phyloP scores from a whole-genome alignment of 225 moss, liverwort and hornwort genomes.

The Physcomitrium patens region DNA sequence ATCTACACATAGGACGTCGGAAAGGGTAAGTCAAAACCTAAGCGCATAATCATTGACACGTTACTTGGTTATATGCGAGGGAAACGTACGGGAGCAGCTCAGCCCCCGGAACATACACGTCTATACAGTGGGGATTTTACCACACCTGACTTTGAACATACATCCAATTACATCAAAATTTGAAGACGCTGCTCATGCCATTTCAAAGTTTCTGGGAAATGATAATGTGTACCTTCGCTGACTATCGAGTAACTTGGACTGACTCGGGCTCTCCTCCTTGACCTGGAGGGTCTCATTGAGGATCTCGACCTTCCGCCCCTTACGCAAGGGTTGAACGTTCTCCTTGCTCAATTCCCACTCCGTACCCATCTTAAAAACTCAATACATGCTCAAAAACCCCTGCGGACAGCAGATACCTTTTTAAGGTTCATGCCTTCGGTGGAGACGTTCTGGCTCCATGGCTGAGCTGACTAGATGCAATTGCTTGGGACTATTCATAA shows the following conservation, averaged over 20 bases:
- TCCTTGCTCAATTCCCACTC: conserved; percentile 99
- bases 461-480: too few species aligned
- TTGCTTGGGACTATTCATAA: too few species aligned
- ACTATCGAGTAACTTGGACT: conserved; percentile 46
- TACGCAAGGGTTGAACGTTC: conserved; percentile 85
- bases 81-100: neutral
- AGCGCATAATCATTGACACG: neutral
- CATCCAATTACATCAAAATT: too few species aligned
- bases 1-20: conserved; percentile 37
- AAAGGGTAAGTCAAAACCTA: neutral
- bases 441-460: too few species aligned
- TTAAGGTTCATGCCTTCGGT: neutral
- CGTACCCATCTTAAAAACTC: conserved; percentile 45
- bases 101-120: neutral
- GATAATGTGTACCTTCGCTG: conserved; percentile 61
- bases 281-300: conserved; percentile 71
- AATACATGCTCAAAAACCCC: conserved; percentile 39
- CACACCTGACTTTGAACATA: neutral
- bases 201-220: neutral
- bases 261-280: conserved; percentile 50
- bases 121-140: neutral
- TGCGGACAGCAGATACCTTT: conserved; percentile 16
- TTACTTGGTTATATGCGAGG: neutral
- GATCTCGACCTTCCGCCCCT: conserved; percentile 78
- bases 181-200: too few species aligned